Conservation (phyloP, 164 flowering plant genomes). For the Vitis amurensis region DNA sequence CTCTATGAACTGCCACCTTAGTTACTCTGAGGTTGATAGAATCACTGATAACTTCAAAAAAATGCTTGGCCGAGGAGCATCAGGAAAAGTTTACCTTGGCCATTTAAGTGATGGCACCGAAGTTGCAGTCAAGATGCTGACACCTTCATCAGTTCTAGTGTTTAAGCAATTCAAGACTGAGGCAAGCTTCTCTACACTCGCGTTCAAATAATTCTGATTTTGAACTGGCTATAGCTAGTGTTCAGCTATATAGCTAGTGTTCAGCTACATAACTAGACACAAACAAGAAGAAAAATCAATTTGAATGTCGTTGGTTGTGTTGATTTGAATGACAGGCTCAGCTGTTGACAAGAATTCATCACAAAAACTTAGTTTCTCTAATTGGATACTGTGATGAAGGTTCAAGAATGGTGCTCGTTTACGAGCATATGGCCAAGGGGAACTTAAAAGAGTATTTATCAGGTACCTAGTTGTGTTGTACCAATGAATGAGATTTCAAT, state of each 20-base stretch:
- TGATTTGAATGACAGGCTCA: conserved; percentile 22
- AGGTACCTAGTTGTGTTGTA: conserved; percentile 12
- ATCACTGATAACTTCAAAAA: conserved; percentile 41
- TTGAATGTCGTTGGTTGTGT: neutral
- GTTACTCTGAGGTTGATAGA: conserved; percentile 33
- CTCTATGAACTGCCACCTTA: conserved; percentile 19
- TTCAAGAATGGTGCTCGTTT: conserved; percentile 21
- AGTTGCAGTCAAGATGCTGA: conserved; percentile 37
- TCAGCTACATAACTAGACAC: too few species aligned
- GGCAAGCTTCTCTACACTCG: conserved; percentile 1
- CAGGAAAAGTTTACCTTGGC: conserved; percentile 48
- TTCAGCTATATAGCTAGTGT: too few species aligned
- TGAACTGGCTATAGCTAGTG: too few species aligned
- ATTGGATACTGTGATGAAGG: conserved; percentile 37
- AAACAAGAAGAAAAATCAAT: too few species aligned
- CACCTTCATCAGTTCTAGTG: conserved; percentile 22
- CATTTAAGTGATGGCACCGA: conserved; percentile 19
- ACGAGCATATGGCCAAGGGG: conserved; percentile 43
- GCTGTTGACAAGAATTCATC: conserved; percentile 31
- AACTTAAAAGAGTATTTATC: conserved; percentile 26
- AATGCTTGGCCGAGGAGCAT: conserved; percentile 49
- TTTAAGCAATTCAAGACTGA: conserved; percentile 23
- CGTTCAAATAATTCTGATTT: neutral
- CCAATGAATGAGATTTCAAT: neutral
- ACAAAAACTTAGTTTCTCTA: conserved; percentile 26